Conservation (phyloP, 2,329 filamentous ascomycete genomes). For the Ophiostoma himal-ulmi region DNA sequence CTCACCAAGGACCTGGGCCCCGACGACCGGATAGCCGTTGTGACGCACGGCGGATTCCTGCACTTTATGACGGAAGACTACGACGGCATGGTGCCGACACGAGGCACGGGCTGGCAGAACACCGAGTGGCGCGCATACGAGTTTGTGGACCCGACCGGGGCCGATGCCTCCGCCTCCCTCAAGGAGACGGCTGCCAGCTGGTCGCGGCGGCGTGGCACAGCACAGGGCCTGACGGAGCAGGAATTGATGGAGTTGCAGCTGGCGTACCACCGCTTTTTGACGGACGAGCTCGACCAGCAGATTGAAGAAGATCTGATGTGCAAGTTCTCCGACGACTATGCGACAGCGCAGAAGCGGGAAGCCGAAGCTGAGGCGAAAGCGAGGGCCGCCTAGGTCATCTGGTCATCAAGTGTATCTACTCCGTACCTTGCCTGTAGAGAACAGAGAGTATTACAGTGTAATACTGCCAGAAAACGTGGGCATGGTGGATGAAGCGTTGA, state of each 20-base stretch:
- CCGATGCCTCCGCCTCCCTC: slow-evolving; percentile 44
- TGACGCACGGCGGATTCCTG: slow-evolving; percentile 36
- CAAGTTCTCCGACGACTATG: slow-evolving; percentile 21
- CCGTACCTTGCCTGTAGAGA: neutral
- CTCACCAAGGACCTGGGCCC: slow-evolving; percentile 34
- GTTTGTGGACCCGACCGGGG: slow-evolving; percentile 50
- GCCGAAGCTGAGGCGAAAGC: neutral
- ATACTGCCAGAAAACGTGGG: neutral
- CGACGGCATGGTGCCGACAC: slow-evolving; percentile 47
- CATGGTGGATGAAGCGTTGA: neutral
- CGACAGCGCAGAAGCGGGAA: slow-evolving; percentile 11
- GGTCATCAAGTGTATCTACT: no score
- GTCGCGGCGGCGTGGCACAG: slow-evolving; percentile 39
- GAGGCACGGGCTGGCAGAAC: slow-evolving; percentile 64
- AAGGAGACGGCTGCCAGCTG: slow-evolving; percentile 47
- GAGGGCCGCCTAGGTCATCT: neutral
- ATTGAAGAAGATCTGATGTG: slow-evolving; percentile 20
- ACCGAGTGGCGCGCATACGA: slow-evolving; percentile 65
- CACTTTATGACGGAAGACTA: slow-evolving; percentile 84
- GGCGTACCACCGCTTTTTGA: slow-evolving; percentile 35
- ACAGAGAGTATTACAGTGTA: neutral
- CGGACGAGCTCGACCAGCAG: slow-evolving; percentile 25
- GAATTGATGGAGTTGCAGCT: slow-evolving; percentile 44
- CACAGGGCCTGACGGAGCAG: slow-evolving; percentile 38
- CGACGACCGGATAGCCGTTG: slow-evolving; percentile 52